A percentile compares a stretch with the other conserved stretches of the same genome.
These are phyloP conservation scores for Aspergillus kassunensis DNA, from an alignment of 495 filamentous ascomycete genomes.

Conservation along the genomic window DNA sequence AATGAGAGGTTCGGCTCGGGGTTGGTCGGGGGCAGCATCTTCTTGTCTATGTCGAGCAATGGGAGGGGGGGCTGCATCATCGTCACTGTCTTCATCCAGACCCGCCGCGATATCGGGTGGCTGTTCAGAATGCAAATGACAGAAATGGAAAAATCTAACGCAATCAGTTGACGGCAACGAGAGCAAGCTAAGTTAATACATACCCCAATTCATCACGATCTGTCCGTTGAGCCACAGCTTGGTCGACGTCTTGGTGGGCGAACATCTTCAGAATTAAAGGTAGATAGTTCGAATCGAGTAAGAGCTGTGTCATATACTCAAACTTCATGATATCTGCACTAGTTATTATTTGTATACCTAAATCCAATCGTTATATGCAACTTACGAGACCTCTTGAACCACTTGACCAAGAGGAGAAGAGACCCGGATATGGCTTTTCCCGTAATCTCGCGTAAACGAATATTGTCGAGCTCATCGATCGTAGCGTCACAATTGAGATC, in stretches of 20 bases:
- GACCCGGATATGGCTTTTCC: slow-evolving; percentile 87
- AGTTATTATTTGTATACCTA: slow-evolving; percentile 16
- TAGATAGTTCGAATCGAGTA: slow-evolving; percentile 91
- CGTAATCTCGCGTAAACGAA: slow-evolving; percentile 77
- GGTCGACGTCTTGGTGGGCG: slow-evolving; percentile 86
- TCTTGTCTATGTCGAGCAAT: slow-evolving; percentile 56
- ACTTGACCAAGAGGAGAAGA: slow-evolving; percentile 82
- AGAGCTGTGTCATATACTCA: slow-evolving; percentile 88
- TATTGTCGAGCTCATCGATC: slow-evolving; percentile 72
- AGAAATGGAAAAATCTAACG: slow-evolving; percentile 85
- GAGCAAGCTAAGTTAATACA: slow-evolving; percentile 18
- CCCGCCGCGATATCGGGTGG: slow-evolving; percentile 28
- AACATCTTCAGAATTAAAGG: slow-evolving; percentile 90
- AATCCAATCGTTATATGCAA: slow-evolving; percentile 9
- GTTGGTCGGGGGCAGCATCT: slow-evolving; percentile 19
- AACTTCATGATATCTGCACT: slow-evolving; percentile 82
- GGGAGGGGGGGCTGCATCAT: slow-evolving; percentile 81
- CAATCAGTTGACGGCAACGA: slow-evolving; percentile 13
- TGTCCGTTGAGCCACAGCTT: slow-evolving; percentile 76
- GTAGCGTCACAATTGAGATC: slow-evolving; percentile 38
- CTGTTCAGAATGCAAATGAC: slow-evolving; percentile 55
- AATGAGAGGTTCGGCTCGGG: slow-evolving; percentile 26
- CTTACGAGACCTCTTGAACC: slow-evolving; percentile 94
- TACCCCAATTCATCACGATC: slow-evolving; percentile 82
- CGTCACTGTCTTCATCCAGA: slow-evolving; percentile 44